Evolutionary conservation across 2,329 filamentous ascomycete genomes (phyloP), one percentile per base, ranked within the genome.

Genomic region (Colletotrichum graminicola): DNA sequence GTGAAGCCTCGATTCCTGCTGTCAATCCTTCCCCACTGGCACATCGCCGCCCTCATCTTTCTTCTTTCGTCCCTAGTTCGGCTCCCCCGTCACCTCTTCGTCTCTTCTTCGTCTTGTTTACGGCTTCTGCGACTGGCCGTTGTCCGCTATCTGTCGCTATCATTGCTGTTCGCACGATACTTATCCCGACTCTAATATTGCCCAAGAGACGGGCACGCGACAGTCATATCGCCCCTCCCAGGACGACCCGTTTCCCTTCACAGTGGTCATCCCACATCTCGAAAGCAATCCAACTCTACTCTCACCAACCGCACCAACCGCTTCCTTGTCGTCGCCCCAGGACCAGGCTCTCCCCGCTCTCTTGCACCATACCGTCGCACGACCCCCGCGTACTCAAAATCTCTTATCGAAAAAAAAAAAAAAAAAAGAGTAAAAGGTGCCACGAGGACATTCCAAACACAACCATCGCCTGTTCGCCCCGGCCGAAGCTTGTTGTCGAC

Each of bases 61-160:
- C 62, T 59, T 57, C 68, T 59, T 71, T 71, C 64, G 64, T 71
- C 68, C 64, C 68, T 63, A 62, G 26, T 63, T 63, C 51, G 57
- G 51, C 7, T 23, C 5, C 23, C 34, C 47, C 11, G 10, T 41
- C 34, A 23, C 43, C 61, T 43, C 12, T 21, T 71, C 64, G 52
- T 68, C 65, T 68, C 51, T 68, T 68, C 57, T 71, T 71, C 64
- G 51, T 68, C 68, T 47, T 67, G 64, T 71, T 59, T 64, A 39
- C 57, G 57, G 57, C 36, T 59, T 68, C 36, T 29, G 12, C 18
- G 29, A 43, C 43, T 43, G 51, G 59, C 36, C 47, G 36, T 54
- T 54, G 34, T 63, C 68, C 64, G 68, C 36, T 47, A 36, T 62
- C 43, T 36, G 39, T 12, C 3, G 36, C 10, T 63, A 45, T 62